Base-by-base conservation (phyloP, 164 flowering plant species). In the Umbellularia californica region DNA sequence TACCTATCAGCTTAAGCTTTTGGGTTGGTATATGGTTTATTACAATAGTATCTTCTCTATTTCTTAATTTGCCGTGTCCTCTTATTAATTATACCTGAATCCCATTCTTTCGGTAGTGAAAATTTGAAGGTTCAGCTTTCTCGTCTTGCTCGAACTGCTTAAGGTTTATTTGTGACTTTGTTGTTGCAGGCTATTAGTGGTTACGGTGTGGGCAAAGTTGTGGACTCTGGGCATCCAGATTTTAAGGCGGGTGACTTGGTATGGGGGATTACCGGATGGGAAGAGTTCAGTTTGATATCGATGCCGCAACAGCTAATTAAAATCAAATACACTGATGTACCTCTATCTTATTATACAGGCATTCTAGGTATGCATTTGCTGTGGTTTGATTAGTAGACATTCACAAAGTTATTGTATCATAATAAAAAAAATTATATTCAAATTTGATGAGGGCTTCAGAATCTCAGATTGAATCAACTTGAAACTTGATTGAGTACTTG, bases 211-310 rank as follows among this genome's bases (percentile, higher is more conserved):
- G 72, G 79, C 14, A 84, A 76, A 79, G 85, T 88, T 3, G 25
- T 88, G 75, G 89, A 84, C 70, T 87, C 91, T 11, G 69, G 71
- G 1, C 63, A 78, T 69, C 85, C 86, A 1, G 76, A 81, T 5
- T 86, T 78, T 79, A 83, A 78, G 73, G 76, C 70, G 50, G 92
- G 87, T 14, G 90, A 87, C 74, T 78, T 87, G 75, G 86, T 87
- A 13, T 85, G 89, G 90, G 90, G 92, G 2, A 19, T 58, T 0
- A 85, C 86, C 2, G 82, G 83, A 35, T 89, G 92, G 91, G 91
- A 88, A 70, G 85, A 88, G 67, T 87, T 81, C 74, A 85, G 72
- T 50, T 63, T 84, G 55, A 71, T 84, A 65, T 55, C 70, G 1
- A 17, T 27, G 4, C 72, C 81, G 9, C 58, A 72, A 9, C 1